These are phyloP conservation scores for Exophiala viscosa DNA, from an alignment of 2,329 filamentous ascomycete species.

Conservation along the genomic window DNA sequence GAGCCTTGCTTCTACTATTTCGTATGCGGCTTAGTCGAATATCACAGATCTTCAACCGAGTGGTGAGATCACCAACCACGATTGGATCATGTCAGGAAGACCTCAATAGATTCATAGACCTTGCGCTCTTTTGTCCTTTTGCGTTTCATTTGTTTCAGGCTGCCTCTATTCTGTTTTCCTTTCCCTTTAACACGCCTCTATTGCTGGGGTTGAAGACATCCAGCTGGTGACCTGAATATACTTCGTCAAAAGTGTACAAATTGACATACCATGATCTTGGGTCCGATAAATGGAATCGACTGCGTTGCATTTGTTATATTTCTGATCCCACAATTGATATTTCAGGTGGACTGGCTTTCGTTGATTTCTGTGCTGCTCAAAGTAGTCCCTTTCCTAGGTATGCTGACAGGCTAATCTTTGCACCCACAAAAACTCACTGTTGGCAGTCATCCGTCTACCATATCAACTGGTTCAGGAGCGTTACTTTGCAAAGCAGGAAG, in stretches of 20 bases:
- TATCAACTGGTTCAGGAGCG: slow-evolving; percentile 57
- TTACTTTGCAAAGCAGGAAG: slow-evolving; percentile 45
- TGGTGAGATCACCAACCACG: not conserved
- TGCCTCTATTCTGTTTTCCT: not conserved
- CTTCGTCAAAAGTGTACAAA: not conserved
- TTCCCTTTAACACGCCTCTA: too few species aligned
- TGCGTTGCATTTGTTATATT: slow-evolving; percentile 69
- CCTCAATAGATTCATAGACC: too few species aligned
- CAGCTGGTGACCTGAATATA: too few species aligned
- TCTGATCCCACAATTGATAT: slow-evolving; percentile 66
- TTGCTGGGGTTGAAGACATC: too few species aligned
- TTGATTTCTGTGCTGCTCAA: slow-evolving; percentile 53
- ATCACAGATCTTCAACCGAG: not conserved
- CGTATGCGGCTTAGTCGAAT: not conserved
- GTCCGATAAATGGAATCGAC: slow-evolving; percentile 70
- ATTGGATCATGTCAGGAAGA: not conserved
- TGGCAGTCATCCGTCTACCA: slow-evolving; percentile 50
- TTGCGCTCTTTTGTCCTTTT: too few species aligned
- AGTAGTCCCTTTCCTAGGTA: slow-evolving; percentile 69
- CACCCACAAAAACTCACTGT: not conserved
- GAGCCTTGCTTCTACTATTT: not conserved
- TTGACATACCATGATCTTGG: slow-evolving; percentile 60
- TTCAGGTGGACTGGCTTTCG: slow-evolving; percentile 61
- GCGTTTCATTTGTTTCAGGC: not conserved
- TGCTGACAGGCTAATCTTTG: slow-evolving; percentile 20